Percentiles rank a stretch among this genome's conserved stretches.
Evolutionary conservation across 306 rosid genomes (phyloP).

Genomic region (Cicer judaicum): DNA sequence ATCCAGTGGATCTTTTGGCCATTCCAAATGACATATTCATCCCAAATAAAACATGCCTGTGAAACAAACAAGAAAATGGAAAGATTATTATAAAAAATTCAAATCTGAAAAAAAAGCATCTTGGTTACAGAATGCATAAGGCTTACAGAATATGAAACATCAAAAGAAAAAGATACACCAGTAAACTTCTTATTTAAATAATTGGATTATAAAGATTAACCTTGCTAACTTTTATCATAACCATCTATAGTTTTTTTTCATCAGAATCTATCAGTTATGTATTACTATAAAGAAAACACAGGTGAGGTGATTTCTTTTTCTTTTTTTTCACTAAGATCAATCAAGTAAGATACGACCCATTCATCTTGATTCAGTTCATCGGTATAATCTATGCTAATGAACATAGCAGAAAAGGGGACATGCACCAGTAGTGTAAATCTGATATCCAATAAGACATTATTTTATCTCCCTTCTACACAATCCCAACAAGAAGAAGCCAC

Average conservation of each 20-base stretch:
- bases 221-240: neutral
- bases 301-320: neutral
- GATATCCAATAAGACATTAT: too few species aligned
- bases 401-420: too few species aligned
- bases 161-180: neutral
- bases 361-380: too few species aligned
- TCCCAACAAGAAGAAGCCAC: neutral
- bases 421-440: too few species aligned
- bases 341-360: too few species aligned
- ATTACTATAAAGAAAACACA: neutral
- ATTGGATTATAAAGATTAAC: neutral
- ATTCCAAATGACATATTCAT: constrained; percentile 28
- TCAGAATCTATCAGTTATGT: neutral
- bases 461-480: neutral
- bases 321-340: too few species aligned
- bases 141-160: neutral
- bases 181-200: neutral
- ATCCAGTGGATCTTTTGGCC: neutral
- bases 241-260: neutral
- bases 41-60: constrained; percentile 36
- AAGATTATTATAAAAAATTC: neutral
- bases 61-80: constrained; percentile 5
- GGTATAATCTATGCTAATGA: too few species aligned
- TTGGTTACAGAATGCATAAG: neutral
- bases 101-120: neutral